Evolutionary conservation across 2,329 filamentous ascomycete species (phyloP), one percentile per base, ranked within the genome.

Genomic region (Corinectria fuckeliana): DNA sequence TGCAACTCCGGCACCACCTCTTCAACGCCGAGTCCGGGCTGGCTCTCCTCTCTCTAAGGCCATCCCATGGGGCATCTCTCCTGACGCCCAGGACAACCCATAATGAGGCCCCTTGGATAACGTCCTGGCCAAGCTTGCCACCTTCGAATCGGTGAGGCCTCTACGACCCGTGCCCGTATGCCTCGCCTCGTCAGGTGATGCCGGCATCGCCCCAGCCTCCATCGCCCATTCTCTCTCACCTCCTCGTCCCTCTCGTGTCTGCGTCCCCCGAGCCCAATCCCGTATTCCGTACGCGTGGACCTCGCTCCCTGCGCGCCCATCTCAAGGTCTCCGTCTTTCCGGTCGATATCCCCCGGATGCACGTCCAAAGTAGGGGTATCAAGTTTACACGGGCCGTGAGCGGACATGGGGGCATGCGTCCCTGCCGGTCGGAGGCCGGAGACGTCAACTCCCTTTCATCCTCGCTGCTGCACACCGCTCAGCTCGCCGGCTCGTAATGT

Each of bases 91-190:
- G 10, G 8, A 18, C 30, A 45, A 13, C 42, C 41, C 42, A 28
- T 45, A n/a, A 28, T 45, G 25, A 16, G n/a, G 49, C 25, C 20
- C 30, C 21, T 42, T 38, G 38, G 41, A 30, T 45, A 42, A 48
- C 18, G 25, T 47, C 47, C 36, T 53, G 55, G 28, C 41, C 38
- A 49, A 49, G 36, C 44, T 44, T 5, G 41, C 39, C 47, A 36
- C 36, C 48, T 52, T 56, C 62, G 66, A 65, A 68, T 66, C 60
- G 66, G 49, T 58, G 55, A 60, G 50, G 50, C 50, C 21, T 44
- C 49, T 45, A 38, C 42, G 53, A 48, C 66, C 52, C 56, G 50
- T 64, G 57, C 52, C 32, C 14, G 38, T 16, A 52, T 49, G n/a
- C n/a, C n/a, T n/a, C n/a, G 20, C 28, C 21, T 21, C 28, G 55